Evolutionary conservation across 192 early-diverging fungal species (phyloP), one percentile per base, ranked within the genome.

Genomic region (Backusella westeae): DNA sequence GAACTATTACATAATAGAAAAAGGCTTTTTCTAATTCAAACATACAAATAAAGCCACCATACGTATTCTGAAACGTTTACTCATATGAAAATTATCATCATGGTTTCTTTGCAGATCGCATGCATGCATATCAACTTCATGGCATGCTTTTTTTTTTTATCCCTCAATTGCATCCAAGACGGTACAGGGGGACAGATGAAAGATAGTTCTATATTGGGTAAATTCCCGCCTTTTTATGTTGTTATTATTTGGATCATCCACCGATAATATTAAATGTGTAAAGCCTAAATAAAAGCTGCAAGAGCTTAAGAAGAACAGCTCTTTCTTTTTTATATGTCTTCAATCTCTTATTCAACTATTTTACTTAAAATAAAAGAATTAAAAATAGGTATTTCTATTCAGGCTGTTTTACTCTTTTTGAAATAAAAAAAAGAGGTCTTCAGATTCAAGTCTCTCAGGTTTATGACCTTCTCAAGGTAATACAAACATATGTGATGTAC

Each of bases 21-120:
- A 44, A 44, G 4, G 3, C 12, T 10, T 63, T 63, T 29, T 56
- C n/a, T 32, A 32, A 63, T 63, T 63, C 23, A 15, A 63, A 63
- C 21, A 29, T 26, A 59, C 56, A 63, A 49, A 49, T 49, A 49
- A 63, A 63, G 56, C 56, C 9, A 10, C 9, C 6, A 23, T 63
- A 63, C 56, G 9, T 63, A 63, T 63, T 63, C 56, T 63, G 56
- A 63, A 63, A 63, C 56, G 56, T 63, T 63, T 63, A 63, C 29
- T 63, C 56, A 63, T 63, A 63, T 63, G 56, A 63, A 63, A 63
- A 63, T 63, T 63, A 14, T 29, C 56, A 26, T 5, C 56, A 63
- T 63, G 56, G 23, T 59, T 59, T 8, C 32, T 32, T 59, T 59
- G 56, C 56, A 59, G 56, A 59, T 59, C 56, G 56, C 56, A 59